These are phyloP conservation scores for Eucalyptus sp. DNA, from an alignment of 345 rosid genomes.

Conservation along the genomic window DNA sequence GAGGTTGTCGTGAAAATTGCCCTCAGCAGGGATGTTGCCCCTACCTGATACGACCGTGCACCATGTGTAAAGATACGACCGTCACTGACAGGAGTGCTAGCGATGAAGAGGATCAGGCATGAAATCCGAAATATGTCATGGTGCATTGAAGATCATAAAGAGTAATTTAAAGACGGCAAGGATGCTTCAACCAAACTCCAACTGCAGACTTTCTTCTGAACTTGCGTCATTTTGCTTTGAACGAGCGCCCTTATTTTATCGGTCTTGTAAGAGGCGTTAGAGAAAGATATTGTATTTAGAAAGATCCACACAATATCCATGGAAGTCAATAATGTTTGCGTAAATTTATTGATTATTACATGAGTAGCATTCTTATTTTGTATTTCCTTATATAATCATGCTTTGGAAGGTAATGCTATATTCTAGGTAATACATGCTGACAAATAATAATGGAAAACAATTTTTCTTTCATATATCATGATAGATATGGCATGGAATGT, in stretches of 20 bases:
- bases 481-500: background rate
- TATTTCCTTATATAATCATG: background rate
- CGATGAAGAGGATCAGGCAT: too few relatives aligned
- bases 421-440: background rate
- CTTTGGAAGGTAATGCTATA: background rate
- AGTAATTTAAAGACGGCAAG: background rate
- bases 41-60: background rate
- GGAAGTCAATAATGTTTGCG: background rate
- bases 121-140: too few relatives aligned
- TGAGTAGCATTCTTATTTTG: background rate
- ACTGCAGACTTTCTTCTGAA: background rate
- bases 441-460: background rate
- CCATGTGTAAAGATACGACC: background rate
- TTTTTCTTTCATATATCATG: background rate
- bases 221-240: background rate
- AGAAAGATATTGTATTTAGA: background rate
- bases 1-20: background rate
- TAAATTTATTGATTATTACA: too few relatives aligned
- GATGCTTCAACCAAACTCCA: background rate
- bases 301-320: background rate
- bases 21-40: background rate
- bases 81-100: background rate
- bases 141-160: too few relatives aligned
- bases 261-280: background rate
- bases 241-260: background rate